Evolutionary conservation across 2,329 filamentous ascomycete genomes (phyloP).

Genomic region (Cylindrodendrum hubeiense): DNA sequence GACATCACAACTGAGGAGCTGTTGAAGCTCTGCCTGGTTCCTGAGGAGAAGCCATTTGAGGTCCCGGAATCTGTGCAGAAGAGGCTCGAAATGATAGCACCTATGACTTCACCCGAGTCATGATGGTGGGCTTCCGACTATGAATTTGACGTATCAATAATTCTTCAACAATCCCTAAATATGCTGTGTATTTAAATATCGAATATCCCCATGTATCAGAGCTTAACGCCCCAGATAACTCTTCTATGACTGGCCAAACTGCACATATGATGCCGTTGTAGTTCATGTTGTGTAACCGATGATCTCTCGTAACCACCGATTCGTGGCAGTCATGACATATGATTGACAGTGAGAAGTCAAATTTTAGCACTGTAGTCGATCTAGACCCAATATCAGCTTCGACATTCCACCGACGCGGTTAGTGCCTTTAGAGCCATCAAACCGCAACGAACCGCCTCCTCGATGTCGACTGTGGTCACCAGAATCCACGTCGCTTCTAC

Average conservation of each 20-base stretch:
- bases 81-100: slow-evolving; percentile 48
- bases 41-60: slow-evolving; percentile 57
- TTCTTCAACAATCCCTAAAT: no score
- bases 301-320: background rate
- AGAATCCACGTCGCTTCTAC: background rate
- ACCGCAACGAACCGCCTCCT: background rate
- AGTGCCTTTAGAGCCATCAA: background rate
- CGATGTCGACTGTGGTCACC: no score
- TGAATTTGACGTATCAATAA: background rate
- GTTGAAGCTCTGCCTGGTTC: slow-evolving; percentile 54
- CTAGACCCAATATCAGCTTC: slow-evolving; percentile 1
- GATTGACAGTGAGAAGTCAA: background rate
- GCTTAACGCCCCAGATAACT: background rate
- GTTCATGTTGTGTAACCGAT: background rate
- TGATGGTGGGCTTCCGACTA: background rate
- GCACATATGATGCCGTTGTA: background rate
- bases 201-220: background rate
- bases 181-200: background rate
- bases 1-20: slow-evolving; percentile 52
- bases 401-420: background rate
- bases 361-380: slow-evolving; percentile 11
- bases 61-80: slow-evolving; percentile 53
- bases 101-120: background rate
- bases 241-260: background rate
- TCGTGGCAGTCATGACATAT: background rate